phyloP scores from a whole-genome alignment of 345 rosid genomes.

The Murraya koenigii region DNA sequence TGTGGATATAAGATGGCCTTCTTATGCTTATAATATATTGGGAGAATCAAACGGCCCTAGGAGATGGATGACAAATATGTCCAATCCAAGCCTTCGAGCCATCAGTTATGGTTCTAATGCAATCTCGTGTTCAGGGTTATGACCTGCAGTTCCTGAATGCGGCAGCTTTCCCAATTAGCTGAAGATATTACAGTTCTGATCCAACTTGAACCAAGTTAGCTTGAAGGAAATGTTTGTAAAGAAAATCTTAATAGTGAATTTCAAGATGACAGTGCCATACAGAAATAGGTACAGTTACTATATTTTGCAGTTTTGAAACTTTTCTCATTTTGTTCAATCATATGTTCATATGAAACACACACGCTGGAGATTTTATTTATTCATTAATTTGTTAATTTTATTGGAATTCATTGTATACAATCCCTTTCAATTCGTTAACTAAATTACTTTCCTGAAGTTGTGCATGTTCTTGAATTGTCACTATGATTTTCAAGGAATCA shows the following conservation, averaged over 20 bases:
- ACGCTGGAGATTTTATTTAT: background rate
- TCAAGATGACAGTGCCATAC: slow-evolving; percentile 4
- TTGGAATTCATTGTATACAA: background rate
- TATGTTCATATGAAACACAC: background rate
- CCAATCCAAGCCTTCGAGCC: slow-evolving; percentile 68
- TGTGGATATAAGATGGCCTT: slow-evolving; percentile 61
- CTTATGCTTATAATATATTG: slow-evolving; percentile 75
- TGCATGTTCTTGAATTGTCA: background rate
- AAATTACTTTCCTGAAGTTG: background rate
- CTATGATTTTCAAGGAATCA: background rate
- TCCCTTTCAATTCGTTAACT: background rate
- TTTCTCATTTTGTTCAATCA: background rate
- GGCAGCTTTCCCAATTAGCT: background rate
- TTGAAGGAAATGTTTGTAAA: slow-evolving; percentile 6
- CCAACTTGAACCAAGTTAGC: background rate
- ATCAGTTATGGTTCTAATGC: slow-evolving; percentile 78
- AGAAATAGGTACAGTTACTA: slow-evolving; percentile 7
- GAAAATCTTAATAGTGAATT: slow-evolving; percentile 1
- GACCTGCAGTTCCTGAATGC: background rate
- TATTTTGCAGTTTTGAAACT: background rate
- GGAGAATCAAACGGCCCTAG: slow-evolving; percentile 64
- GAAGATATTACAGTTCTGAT: background rate
- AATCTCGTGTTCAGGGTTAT: slow-evolving; percentile 60
- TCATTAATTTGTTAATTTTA: background rate
- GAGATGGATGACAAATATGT: slow-evolving; percentile 90